phyloP scores from a whole-genome alignment of 129 eudicot species.

The Tanacetum coccineum region DNA sequence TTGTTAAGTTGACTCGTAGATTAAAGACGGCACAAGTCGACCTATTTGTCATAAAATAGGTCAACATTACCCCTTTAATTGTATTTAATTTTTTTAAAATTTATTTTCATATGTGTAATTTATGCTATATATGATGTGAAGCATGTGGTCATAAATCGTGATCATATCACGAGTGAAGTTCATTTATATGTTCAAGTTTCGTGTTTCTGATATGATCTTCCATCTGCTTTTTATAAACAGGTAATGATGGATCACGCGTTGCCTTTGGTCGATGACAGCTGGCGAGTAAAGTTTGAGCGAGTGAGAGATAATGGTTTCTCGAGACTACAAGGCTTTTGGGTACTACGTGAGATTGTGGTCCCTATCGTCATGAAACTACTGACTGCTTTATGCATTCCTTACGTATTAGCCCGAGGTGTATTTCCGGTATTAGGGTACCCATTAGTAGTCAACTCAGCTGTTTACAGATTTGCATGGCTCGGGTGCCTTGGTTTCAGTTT shows the following conservation, averaged over 20 bases:
- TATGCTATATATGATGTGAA: constrained; percentile 1
- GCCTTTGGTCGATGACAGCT: constrained; percentile 81
- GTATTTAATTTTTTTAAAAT: too few relatives aligned
- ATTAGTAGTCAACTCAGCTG: constrained; percentile 75
- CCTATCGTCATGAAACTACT: constrained; percentile 85
- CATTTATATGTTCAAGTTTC: neutral
- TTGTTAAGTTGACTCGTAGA: too few relatives aligned
- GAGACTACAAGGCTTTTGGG: constrained; percentile 90
- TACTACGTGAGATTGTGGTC: constrained; percentile 73
- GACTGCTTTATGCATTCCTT: constrained; percentile 91
- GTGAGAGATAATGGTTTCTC: constrained; percentile 91
- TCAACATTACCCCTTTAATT: too few relatives aligned
- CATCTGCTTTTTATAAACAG: constrained; percentile 27
- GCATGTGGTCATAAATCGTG: neutral
- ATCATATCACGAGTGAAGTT: neutral
- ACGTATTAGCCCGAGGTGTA: constrained; percentile 72
- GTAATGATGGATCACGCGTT: constrained; percentile 86
- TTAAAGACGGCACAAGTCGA: too few relatives aligned
- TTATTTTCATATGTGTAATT: neutral
- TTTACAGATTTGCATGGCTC: constrained; percentile 89
- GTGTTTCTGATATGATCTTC: neutral
- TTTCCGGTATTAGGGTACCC: constrained; percentile 89
- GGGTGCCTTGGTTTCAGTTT: constrained; percentile 74
- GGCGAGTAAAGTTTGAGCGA: constrained; percentile 84
- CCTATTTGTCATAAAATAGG: too few relatives aligned